Evolutionary conservation across 2,329 filamentous ascomycete species (phyloP).

Genomic region (Teratosphaeria viscida): DNA sequence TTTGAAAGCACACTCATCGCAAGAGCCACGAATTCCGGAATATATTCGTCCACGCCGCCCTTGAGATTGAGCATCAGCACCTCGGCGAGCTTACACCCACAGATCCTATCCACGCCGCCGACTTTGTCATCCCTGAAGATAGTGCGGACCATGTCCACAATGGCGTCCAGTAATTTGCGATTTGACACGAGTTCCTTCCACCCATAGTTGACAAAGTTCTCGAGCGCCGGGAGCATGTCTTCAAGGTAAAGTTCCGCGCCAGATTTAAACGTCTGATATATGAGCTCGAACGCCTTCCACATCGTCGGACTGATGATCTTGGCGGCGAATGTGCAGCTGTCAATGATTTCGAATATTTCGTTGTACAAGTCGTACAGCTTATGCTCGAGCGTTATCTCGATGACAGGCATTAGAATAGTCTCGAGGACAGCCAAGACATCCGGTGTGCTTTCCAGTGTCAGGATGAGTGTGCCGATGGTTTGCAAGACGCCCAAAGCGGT

Average conservation of each 20-base stretch:
- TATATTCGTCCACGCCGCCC: slow-evolving; percentile 76
- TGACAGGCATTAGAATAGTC: slow-evolving; percentile 92
- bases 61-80: slow-evolving; percentile 93
- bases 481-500: slow-evolving; percentile 92
- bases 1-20: slow-evolving; percentile 72
- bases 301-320: slow-evolving; percentile 93
- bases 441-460: slow-evolving; percentile 92
- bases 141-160: slow-evolving; percentile 87
- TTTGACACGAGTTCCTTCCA: slow-evolving; percentile 70
- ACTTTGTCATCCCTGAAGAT: slow-evolving; percentile 92
- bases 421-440: slow-evolving; percentile 92
- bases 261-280: slow-evolving; percentile 93
- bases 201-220: slow-evolving; percentile 96
- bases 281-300: slow-evolving; percentile 97
- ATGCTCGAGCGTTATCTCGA: slow-evolving; percentile 91
- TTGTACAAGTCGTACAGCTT: slow-evolving; percentile 97
- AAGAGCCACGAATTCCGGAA: slow-evolving; percentile 79
- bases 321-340: slow-evolving; percentile 96
- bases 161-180: slow-evolving; percentile 73
- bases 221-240: slow-evolving; percentile 94
- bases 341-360: slow-evolving; percentile 97
- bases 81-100: slow-evolving; percentile 93
- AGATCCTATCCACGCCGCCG: slow-evolving; percentile 87
- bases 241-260: slow-evolving; percentile 95
- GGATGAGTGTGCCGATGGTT: slow-evolving; percentile 92